A percentile compares a stretch with the other conserved stretches of the same genome.
phyloP scores from a whole-genome alignment of 148 eudicot genomes.

The Dysphania ambrosioides region DNA sequence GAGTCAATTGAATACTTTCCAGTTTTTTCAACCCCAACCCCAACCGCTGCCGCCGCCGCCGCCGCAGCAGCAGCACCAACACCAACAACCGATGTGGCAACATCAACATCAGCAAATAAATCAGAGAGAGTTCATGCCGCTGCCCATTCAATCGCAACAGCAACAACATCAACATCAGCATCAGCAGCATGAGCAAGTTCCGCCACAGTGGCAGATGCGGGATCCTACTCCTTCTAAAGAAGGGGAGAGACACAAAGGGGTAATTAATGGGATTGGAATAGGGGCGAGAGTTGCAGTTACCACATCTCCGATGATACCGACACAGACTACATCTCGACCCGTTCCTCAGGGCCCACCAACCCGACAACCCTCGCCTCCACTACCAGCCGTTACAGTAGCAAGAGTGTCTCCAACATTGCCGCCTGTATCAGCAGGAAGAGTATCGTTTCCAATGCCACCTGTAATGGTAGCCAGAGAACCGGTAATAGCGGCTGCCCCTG shows the following conservation, averaged over 20 bases:
- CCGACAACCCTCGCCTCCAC: not conserved
- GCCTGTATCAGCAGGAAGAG: not conserved
- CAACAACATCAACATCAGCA: constrained; percentile 14
- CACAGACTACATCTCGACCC: not conserved
- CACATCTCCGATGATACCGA: not conserved
- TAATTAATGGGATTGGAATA: constrained; percentile 9
- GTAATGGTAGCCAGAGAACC: not conserved
- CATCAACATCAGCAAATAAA: constrained; percentile 24
- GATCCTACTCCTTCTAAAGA: constrained; percentile 27
- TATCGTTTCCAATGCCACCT: not conserved
- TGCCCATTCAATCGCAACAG: constrained; percentile 12
- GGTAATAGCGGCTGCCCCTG: not conserved
- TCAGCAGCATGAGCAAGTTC: constrained; percentile 22
- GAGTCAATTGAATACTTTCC: constrained; percentile 29
- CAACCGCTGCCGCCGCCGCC: constrained; percentile 10
- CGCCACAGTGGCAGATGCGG: constrained; percentile 32
- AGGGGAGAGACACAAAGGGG: constrained; percentile 14
- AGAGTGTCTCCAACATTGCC: not conserved
- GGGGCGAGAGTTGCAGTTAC: not conserved
- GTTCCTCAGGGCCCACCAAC: not conserved
- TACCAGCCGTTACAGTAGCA: not conserved
- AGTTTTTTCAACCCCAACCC: constrained; percentile 36
- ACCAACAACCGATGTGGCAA: constrained; percentile 17
- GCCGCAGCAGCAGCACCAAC: constrained; percentile 17
- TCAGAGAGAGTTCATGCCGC: constrained; percentile 24